Evolutionary conservation across 331 rosid species (phyloP).

Genomic region (Rhamnella rubrinervis): DNA sequence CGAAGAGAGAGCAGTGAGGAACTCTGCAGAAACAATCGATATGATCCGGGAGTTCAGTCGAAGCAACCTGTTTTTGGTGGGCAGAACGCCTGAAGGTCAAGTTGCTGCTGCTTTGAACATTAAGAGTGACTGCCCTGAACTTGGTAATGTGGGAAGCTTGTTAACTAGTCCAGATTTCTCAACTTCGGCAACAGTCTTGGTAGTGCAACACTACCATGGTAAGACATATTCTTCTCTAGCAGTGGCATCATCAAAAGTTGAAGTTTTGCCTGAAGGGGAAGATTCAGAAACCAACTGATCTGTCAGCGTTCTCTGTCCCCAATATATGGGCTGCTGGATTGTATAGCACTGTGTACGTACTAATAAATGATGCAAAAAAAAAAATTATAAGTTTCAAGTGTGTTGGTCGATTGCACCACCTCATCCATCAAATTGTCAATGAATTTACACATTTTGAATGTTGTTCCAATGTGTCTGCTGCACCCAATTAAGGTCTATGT

Average conservation of each 20-base stretch:
- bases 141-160: slow-evolving; percentile 54
- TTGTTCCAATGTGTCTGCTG: too few species aligned
- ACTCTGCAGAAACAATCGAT: slow-evolving; percentile 24
- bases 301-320: background rate
- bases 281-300: slow-evolving; percentile 18
- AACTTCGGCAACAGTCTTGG: slow-evolving; percentile 50
- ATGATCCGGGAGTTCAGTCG: slow-evolving; percentile 25
- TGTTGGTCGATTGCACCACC: too few species aligned
- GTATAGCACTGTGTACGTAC: background rate
- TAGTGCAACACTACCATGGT: slow-evolving; percentile 47
- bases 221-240: slow-evolving; percentile 4
- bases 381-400: too few species aligned
- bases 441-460: too few species aligned
- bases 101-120: slow-evolving; percentile 31
- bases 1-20: slow-evolving; percentile 37
- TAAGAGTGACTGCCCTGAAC: slow-evolving; percentile 44
- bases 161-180: slow-evolving; percentile 38
- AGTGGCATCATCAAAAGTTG: slow-evolving; percentile 9
- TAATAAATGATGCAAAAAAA: background rate
- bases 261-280: slow-evolving; percentile 17
- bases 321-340: background rate
- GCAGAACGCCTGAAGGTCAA: slow-evolving; percentile 43
- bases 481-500: too few species aligned
- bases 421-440: too few species aligned
- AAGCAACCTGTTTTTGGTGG: slow-evolving; percentile 54